Evolutionary conservation across 139 green algal species (phyloP).

Genomic region (Micractinium conductrix): DNA sequence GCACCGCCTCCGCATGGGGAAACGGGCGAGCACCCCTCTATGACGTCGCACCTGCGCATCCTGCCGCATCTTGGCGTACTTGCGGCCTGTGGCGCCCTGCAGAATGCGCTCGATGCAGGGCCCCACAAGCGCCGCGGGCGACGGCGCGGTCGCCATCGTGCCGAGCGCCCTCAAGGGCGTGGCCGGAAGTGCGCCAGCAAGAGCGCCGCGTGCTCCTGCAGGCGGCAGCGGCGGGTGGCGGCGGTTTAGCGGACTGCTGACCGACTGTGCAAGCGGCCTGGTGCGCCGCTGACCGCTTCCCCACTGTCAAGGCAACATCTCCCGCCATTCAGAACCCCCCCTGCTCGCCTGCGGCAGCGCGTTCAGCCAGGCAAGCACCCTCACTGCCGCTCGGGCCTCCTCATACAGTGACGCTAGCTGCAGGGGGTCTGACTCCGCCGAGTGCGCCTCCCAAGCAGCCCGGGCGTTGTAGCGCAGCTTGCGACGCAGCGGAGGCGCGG

Average conservation of each 20-base stretch:
- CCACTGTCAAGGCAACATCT: too few relatives aligned
- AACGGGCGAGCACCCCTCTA: too few relatives aligned
- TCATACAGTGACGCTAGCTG: conserved; percentile 25
- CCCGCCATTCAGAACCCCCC: too few relatives aligned
- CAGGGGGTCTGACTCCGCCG: background rate
- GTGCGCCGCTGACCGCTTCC: too few relatives aligned
- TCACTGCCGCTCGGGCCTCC: conserved; percentile 31
- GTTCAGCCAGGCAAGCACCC: conserved; percentile 42
- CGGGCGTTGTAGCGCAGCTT: conserved; percentile 48
- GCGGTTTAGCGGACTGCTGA: conserved; percentile 23
- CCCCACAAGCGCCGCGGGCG: conserved; percentile 41
- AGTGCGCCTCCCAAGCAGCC: conserved; percentile 31
- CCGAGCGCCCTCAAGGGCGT: background rate
- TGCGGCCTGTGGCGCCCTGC: conserved; percentile 48
- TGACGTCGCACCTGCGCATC: conserved; percentile 50
- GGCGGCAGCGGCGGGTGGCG: background rate
- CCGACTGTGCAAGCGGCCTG: too few relatives aligned
- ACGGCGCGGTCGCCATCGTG: background rate
- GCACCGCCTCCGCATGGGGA: too few relatives aligned
- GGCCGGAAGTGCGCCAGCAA: conserved; percentile 34
- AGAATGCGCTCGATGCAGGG: conserved; percentile 60
- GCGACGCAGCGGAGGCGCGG: conserved; percentile 24
- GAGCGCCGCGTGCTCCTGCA: conserved; percentile 39
- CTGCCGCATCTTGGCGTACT: conserved; percentile 54
- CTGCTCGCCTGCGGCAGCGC: conserved; percentile 38